A percentile compares a stretch with the other conserved stretches of the same genome.
Conservation (phyloP, 306 rosid species). For the barrel medic (Medicago truncatula) region DNA sequence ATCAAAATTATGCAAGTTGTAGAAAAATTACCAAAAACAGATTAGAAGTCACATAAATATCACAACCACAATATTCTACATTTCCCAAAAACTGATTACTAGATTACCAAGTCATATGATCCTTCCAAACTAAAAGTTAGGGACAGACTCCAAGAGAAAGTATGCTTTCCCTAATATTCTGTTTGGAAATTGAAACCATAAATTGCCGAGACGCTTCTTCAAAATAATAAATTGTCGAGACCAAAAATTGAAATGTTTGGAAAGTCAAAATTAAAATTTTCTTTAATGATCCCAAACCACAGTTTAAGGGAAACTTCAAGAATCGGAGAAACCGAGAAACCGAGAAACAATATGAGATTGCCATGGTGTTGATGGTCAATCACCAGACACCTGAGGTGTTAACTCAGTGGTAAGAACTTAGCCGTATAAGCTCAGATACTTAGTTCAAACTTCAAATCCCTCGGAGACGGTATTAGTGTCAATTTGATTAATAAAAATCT, state of each 20-base stretch:
- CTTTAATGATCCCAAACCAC: neutral
- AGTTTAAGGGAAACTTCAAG: slow-evolving; percentile 13
- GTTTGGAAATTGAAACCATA: slow-evolving; percentile 18
- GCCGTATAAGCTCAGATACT: no score
- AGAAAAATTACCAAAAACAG: neutral
- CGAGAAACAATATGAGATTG: neutral
- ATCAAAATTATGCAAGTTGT: neutral
- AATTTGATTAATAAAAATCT: no score
- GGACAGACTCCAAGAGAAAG: neutral
- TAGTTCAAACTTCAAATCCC: no score
- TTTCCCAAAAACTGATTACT: neutral
- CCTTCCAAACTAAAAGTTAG: neutral
- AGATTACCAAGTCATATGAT: neutral
- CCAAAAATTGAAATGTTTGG: neutral
- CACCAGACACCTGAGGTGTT: neutral
- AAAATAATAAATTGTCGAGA: no score
- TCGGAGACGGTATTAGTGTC: no score
- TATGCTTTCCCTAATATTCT: neutral
- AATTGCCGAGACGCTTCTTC: neutral
- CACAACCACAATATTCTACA: neutral
- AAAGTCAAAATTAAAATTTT: neutral
- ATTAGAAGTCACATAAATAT: neutral
- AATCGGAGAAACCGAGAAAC: slow-evolving; percentile 5
- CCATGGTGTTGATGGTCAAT: neutral
- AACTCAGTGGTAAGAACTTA: no score